Evolutionary conservation across 1,284 basidiomycete species (phyloP).

Genomic region (Inonotus hispidus): DNA sequence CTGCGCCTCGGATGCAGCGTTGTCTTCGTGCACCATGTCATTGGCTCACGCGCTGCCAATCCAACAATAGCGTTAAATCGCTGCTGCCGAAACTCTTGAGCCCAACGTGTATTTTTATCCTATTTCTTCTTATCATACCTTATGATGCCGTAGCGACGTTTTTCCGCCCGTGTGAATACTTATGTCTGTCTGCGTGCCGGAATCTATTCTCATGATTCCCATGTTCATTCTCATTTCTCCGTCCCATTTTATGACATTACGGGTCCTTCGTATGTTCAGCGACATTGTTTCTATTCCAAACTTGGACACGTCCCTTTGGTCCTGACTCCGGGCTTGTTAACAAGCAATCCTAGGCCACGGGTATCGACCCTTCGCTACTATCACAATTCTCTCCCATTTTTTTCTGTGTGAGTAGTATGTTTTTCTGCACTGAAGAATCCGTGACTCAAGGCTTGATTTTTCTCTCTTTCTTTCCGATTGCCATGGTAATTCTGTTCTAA

Average conservation of each 20-base stretch:
- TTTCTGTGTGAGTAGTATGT: background rate
- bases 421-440: background rate
- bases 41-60: background rate
- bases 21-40: background rate
- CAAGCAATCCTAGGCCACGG: background rate
- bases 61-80: background rate
- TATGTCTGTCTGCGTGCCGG: background rate
- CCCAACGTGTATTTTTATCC: background rate
- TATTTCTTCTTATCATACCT: background rate
- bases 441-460: background rate
- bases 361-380: background rate
- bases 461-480: background rate
- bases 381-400: background rate
- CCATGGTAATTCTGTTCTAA: background rate
- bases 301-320: background rate
- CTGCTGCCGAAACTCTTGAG: background rate
- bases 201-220: background rate
- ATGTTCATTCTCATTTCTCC: background rate
- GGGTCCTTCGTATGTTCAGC: background rate
- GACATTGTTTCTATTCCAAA: background rate
- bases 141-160: conserved; percentile 2
- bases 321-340: background rate
- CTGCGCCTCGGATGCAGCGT: background rate
- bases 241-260: background rate
- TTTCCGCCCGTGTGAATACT: background rate